A percentile compares a stretch with the other conserved stretches of the same genome.
phyloP scores from a whole-genome alignment of 2,329 filamentous ascomycete genomes.

The Xylariaceae sp. region DNA sequence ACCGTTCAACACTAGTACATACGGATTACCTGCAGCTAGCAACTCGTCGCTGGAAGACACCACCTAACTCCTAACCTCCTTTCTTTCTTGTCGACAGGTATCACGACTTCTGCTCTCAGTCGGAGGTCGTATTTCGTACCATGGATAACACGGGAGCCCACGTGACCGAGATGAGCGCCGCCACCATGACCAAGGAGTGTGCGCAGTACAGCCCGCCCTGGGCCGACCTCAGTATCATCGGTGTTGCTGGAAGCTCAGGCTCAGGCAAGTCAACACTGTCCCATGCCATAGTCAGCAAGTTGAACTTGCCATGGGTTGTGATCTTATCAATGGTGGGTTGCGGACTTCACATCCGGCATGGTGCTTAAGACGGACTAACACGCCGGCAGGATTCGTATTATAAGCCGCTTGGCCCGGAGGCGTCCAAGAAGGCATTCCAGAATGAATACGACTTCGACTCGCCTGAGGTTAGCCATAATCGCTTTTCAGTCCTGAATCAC shows the following conservation, averaged over 20 bases:
- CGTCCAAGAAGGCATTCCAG: slow-evolving; percentile 73
- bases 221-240: slow-evolving; percentile 94
- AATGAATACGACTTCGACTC: slow-evolving; percentile 97
- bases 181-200: slow-evolving; percentile 46
- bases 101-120: slow-evolving; percentile 5
- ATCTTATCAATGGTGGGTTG: slow-evolving; percentile 84
- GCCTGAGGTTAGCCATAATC: slow-evolving; percentile 53
- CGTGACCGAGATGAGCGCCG: slow-evolving; percentile 31
- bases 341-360: slow-evolving; percentile 6
- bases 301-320: slow-evolving; percentile 96
- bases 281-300: slow-evolving; percentile 78
- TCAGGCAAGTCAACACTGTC: slow-evolving; percentile 94
- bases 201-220: slow-evolving; percentile 90
- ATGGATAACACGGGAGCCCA: slow-evolving; percentile 31
- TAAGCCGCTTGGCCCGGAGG: slow-evolving; percentile 74
- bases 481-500: background rate
- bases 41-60: background rate
- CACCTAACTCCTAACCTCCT: background rate
- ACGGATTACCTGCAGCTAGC: background rate
- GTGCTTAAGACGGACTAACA: slow-evolving; percentile 17
- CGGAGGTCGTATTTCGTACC: slow-evolving; percentile 8
- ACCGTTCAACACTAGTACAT: background rate
- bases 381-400: slow-evolving; percentile 86
- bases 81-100: slow-evolving; percentile 12
- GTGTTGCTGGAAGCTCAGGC: slow-evolving; percentile 89